These are phyloP conservation scores for Candida orba DNA, from an alignment of 805 yeast genomes.

Conservation along the genomic window DNA sequence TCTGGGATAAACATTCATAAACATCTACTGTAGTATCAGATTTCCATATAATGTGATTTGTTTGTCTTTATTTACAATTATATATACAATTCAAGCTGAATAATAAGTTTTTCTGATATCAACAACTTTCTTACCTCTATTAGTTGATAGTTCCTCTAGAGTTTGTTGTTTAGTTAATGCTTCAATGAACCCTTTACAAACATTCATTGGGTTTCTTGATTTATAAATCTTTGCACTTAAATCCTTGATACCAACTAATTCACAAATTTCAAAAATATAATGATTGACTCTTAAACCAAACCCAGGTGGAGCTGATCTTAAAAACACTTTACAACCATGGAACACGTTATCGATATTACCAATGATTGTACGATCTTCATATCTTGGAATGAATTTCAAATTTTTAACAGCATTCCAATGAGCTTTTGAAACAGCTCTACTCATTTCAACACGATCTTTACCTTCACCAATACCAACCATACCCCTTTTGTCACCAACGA, in stretches of 20 bases:
- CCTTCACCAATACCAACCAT: slow-evolving; percentile 96
- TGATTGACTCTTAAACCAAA: slow-evolving; percentile 90
- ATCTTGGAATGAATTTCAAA: slow-evolving; percentile 72
- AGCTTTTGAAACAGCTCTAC: slow-evolving; percentile 74
- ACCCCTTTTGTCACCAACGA: slow-evolving; percentile 90
- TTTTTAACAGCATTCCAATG: slow-evolving; percentile 92
- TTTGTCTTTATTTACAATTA: neutral
- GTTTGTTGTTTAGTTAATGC: slow-evolving; percentile 77
- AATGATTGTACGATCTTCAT: slow-evolving; percentile 84
- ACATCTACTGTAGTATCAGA: neutral
- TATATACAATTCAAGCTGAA: slow-evolving; percentile 32
- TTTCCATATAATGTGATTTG: neutral
- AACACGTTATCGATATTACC: slow-evolving; percentile 77
- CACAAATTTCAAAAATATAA: slow-evolving; percentile 83
- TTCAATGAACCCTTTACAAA: slow-evolving; percentile 81
- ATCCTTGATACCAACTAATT: slow-evolving; percentile 90
- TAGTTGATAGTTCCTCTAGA: slow-evolving; percentile 79
- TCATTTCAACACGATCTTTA: slow-evolving; percentile 70
- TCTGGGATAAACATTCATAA: neutral
- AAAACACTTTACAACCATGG: slow-evolving; percentile 77
- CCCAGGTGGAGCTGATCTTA: slow-evolving; percentile 88
- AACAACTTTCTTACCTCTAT: slow-evolving; percentile 90
- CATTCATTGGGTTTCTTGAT: slow-evolving; percentile 92
- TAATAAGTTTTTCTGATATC: slow-evolving; percentile 90
- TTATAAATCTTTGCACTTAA: slow-evolving; percentile 86